Base-by-base conservation (phyloP, 2,329 filamentous ascomycete species). In the Trichoderma gracile region DNA sequence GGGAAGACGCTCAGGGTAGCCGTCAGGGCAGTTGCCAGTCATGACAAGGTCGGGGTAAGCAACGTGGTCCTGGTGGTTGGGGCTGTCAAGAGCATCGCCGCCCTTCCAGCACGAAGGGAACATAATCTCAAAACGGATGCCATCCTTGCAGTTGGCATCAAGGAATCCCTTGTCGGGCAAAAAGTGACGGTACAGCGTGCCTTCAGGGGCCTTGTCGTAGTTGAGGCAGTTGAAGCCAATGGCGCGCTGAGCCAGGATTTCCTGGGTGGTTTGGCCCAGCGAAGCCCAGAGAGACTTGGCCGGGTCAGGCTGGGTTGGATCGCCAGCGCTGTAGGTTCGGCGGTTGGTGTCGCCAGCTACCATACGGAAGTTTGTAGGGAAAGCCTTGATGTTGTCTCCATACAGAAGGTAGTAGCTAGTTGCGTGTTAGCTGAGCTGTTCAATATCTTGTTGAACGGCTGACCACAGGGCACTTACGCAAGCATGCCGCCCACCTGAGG, bases 161-260 rank as follows among this genome's bases (percentile, higher is more conserved):
- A 97, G 82, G 73, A 86, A 96, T 0, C 78, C 77, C 82, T 96
- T 96, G 71, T 89, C 84, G 0, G 94, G 93, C 70, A 97, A 72
- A 74, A 86, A 88, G 76, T 97, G 93, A 69, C 93, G 92, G 76
- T 87, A 90, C 42, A 96, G 83, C 15, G 93, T 90, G 1, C 84
- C 83, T 76, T 97, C 93, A 2, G 90, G 80, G 0, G 76, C 71
- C 25, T 77, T 80, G 38, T 71, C 72, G 74, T 97, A 97, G 84
- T 98, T 89, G 66, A 99, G 79, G 78, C 95, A 98, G 82, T 98
- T 98, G 85, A 97, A 97, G 3, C 95, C 94, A 30, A 97, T 71
- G 10, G 93, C 92, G 67, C 93, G 92, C 80, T 96, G 90, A 57
- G 79, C 80, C 43, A 97, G 84, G 59, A 88, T 85, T 17, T 78